Evolutionary conservation across 139 green algal genomes (phyloP), one percentile per base, ranked within the genome.

Genomic region (Chlorella sorokiniana): DNA sequence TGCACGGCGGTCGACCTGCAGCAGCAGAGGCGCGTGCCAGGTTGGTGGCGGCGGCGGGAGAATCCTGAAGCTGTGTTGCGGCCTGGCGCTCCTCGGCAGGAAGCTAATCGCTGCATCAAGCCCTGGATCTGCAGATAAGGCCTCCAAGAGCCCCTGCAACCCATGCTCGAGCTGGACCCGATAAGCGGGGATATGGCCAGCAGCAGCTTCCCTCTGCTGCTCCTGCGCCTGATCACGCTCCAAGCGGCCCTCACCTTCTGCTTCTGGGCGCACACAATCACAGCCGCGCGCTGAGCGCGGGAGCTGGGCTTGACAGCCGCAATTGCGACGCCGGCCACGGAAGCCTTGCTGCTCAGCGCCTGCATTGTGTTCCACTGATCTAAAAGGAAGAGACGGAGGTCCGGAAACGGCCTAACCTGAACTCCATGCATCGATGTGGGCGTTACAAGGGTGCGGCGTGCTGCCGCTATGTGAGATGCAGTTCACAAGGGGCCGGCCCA

Each of bases 231-330:
- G 0, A 23, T 16, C 0, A 20, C 29, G 37, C 7, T 37, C 64
- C 64, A 71, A 35, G n/a, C 25, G 10, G 44, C 45, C 70, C 81
- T 78, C 83, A 89, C 85, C 81, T 91, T 85, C 71, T 91, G 69
- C 52, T 86, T 77, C 85, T 88, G 82, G 31, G 90, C 90, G 56
- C 86, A 84, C 27, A 94, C 87, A 76, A 94, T 80, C 45, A 94
- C 87, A 31, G 83, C 63, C 44, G 33, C 29, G 76, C 54, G 44
- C 73, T 69, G 52, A 29, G 16, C 18, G 23, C 56, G 56, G 56
- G 56, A 33, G 37, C 7, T 4, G n/a, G 77, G 41, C 70, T 84
- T 84, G 73, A 54, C 73, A 35, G 54, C 38, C 56, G 51, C 52
- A 16, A 86, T 65, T 18, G 85, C 65, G 35, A 69, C 45, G 52